Percentiles rank a stretch among this genome's conserved stretches.
Evolutionary conservation across 2,329 filamentous ascomycete species (phyloP).

Genomic region (Ascocoryne sarcoides): DNA sequence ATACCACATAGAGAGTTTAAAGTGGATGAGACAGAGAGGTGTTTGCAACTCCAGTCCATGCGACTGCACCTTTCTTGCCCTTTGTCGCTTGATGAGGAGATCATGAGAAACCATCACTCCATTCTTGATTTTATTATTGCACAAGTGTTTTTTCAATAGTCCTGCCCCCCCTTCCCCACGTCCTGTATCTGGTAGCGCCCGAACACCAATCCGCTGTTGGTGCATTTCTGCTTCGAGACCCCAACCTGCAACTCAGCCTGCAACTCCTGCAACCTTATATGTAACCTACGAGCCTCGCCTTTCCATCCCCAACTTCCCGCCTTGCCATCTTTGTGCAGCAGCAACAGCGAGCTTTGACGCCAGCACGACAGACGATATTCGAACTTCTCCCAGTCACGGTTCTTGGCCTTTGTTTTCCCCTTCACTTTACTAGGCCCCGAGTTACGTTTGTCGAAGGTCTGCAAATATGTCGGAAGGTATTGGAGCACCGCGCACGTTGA

Average conservation of each 20-base stretch:
- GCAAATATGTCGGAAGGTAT: constrained; percentile 44
- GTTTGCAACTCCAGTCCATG: constrained; percentile 12
- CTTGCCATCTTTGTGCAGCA: too few species aligned
- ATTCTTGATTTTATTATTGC: too few species aligned
- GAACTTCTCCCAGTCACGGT: too few species aligned
- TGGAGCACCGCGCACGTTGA: constrained; percentile 73
- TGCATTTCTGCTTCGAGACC: constrained; percentile 1
- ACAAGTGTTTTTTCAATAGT: too few species aligned
- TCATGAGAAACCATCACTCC: too few species aligned
- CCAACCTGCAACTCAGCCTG: constrained; percentile 4
- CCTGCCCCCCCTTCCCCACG: constrained; percentile 9
- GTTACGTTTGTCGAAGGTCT: too few species aligned
- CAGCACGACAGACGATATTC: too few species aligned
- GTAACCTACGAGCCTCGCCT: too few species aligned
- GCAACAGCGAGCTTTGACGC: too few species aligned
- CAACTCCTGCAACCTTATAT: too few species aligned
- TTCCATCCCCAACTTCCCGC: too few species aligned
- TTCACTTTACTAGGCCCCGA: too few species aligned
- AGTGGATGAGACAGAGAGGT: constrained; percentile 14
- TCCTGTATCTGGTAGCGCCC: constrained; percentile 3
- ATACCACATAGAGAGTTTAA: constrained; percentile 6
- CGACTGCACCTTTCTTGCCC: constrained; percentile 3
- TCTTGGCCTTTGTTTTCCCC: neutral
- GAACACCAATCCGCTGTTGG: constrained; percentile 6
- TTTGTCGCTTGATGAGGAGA: neutral